phyloP scores from a whole-genome alignment of 805 yeast species.

The Wickerhamiella siamensis region DNA sequence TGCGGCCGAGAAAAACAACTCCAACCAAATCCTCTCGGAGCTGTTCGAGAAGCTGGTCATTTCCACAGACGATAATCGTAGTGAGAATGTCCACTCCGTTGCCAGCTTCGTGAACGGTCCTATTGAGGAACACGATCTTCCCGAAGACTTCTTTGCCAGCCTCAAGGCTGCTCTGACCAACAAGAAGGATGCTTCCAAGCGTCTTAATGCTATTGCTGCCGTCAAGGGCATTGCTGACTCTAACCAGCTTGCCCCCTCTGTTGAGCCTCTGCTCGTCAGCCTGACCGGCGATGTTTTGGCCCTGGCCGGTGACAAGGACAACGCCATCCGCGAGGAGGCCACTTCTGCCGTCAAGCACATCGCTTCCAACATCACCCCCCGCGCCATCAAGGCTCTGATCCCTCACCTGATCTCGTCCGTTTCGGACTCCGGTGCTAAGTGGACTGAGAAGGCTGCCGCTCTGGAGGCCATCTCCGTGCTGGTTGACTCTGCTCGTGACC shows the following conservation, averaged over 20 bases:
- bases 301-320: slow-evolving; percentile 84
- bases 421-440: slow-evolving; percentile 48
- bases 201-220: slow-evolving; percentile 73
- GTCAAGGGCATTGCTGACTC: slow-evolving; percentile 67
- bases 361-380: slow-evolving; percentile 76
- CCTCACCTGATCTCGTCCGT: slow-evolving; percentile 65
- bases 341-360: slow-evolving; percentile 61
- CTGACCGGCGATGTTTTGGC: slow-evolving; percentile 55
- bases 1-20: slow-evolving; percentile 21
- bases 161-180: slow-evolving; percentile 60
- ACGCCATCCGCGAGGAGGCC: slow-evolving; percentile 60
- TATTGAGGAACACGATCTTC: slow-evolving; percentile 97
- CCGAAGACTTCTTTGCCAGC: slow-evolving; percentile 69
- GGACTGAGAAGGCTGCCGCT: slow-evolving; percentile 95
- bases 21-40: slow-evolving; percentile 69
- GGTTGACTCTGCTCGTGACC: slow-evolving; percentile 90
- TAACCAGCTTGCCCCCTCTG: slow-evolving; percentile 69
- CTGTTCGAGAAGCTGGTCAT: slow-evolving; percentile 84
- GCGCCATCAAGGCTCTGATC: slow-evolving; percentile 77
- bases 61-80: slow-evolving; percentile 68
- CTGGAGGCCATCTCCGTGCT: slow-evolving; percentile 71
- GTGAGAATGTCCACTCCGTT: slow-evolving; percentile 75
- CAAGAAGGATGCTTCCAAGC: slow-evolving; percentile 56
- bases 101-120: slow-evolving; percentile 91
- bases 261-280: slow-evolving; percentile 87